These are phyloP conservation scores for Cystobasidiaceae sp. DNA, from an alignment of 1,284 basidiomycete species.

Conservation along the genomic window DNA sequence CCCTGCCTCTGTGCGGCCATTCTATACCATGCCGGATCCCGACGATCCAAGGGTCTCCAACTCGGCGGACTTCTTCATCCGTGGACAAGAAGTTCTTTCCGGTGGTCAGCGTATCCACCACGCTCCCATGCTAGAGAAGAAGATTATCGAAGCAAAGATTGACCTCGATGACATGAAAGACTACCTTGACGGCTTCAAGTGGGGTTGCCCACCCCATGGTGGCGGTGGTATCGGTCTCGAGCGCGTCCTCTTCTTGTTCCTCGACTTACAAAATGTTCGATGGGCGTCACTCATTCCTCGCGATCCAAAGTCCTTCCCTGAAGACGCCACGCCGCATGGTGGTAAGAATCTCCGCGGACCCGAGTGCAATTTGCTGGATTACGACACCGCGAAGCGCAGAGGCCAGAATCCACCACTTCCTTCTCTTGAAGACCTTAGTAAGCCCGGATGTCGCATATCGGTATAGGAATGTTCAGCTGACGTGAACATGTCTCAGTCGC, in stretches of 20 bases:
- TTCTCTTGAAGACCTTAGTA: slow-evolving; percentile 28
- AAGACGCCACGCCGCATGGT: slow-evolving; percentile 21
- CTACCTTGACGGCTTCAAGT: slow-evolving; percentile 90
- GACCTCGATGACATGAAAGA: slow-evolving; percentile 51
- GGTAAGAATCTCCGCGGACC: slow-evolving; percentile 26
- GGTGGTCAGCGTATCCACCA: slow-evolving; percentile 92
- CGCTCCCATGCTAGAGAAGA: slow-evolving; percentile 61
- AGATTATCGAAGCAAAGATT: slow-evolving; percentile 40
- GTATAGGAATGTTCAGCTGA: not conserved
- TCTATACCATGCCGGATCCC: slow-evolving; percentile 97
- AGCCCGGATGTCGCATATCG: slow-evolving; percentile 40
- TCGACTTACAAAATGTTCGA: slow-evolving; percentile 92
- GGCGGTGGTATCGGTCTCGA: slow-evolving; percentile 66
- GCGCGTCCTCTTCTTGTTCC: slow-evolving; percentile 68
- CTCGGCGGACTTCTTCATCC: slow-evolving; percentile 99
- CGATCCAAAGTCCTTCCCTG: slow-evolving; percentile 46
- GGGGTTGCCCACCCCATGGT: slow-evolving; percentile 79
- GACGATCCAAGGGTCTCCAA: slow-evolving; percentile 84
- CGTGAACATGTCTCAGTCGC: slow-evolving; percentile 44
- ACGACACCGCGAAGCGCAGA: slow-evolving; percentile 5
- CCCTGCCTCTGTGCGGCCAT: slow-evolving; percentile 85
- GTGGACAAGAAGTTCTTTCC: slow-evolving; percentile 95
- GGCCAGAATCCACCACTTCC: slow-evolving; percentile 29
- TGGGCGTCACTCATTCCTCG: slow-evolving; percentile 87
- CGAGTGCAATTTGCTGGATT: slow-evolving; percentile 25